These are phyloP conservation scores for Pelargonium hybrid DNA, from an alignment of 441 rosid genomes.

Conservation along the genomic window DNA sequence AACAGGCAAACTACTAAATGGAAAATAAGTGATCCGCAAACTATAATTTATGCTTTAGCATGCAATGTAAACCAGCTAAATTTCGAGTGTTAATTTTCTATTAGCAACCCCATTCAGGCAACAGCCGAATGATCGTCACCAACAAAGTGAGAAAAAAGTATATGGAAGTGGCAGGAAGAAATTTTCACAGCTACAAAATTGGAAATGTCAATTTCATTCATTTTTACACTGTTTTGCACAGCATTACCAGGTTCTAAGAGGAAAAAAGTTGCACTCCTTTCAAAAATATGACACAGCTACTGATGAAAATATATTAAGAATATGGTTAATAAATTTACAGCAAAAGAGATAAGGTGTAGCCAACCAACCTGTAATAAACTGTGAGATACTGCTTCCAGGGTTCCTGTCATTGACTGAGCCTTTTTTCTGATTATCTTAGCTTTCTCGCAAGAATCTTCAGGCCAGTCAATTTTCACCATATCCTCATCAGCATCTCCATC, in stretches of 20 bases:
- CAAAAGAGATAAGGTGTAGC: conserved; percentile 8
- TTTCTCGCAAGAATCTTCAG: conserved; percentile 75
- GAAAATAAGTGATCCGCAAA: neutral
- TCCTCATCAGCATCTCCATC: conserved; percentile 49
- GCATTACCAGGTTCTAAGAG: neutral
- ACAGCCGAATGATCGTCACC: too few species aligned
- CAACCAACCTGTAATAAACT: conserved; percentile 72
- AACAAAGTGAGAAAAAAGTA: too few species aligned
- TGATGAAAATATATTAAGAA: neutral
- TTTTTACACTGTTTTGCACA: neutral
- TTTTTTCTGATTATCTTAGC: conserved; percentile 62
- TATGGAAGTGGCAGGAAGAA: neutral
- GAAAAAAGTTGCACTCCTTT: neutral
- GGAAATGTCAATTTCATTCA: neutral
- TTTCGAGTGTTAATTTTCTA: too few species aligned
- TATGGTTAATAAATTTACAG: neutral
- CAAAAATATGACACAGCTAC: neutral
- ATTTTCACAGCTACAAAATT: neutral
- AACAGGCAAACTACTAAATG: too few species aligned
- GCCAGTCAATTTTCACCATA: conserved; percentile 59
- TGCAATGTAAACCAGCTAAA: neutral
- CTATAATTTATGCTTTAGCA: neutral
- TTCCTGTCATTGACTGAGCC: conserved; percentile 62
- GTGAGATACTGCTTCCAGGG: conserved; percentile 64
- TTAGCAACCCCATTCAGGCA: too few species aligned